phyloP scores from a whole-genome alignment of 2,329 filamentous ascomycete species.

The Fusarium agapanthi region DNA sequence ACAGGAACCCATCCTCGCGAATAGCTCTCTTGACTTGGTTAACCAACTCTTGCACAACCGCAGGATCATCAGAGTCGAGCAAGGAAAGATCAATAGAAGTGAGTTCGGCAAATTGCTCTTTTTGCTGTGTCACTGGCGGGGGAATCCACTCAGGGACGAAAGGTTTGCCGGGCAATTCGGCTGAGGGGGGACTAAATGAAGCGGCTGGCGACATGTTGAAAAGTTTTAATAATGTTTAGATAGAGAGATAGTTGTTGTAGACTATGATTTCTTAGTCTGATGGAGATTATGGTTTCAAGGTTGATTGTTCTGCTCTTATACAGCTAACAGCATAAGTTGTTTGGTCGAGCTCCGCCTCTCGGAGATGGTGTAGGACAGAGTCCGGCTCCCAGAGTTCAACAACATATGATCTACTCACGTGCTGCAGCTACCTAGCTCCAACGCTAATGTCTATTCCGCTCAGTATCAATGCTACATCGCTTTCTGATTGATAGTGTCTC shows the following conservation, averaged over 20 bases:
- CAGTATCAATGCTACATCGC: not conserved
- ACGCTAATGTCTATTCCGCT: accelerated
- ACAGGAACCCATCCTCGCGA: conserved; percentile 55
- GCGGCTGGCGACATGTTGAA: conserved; percentile 45
- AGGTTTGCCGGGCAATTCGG: conserved; percentile 52
- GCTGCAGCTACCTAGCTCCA: not conserved
- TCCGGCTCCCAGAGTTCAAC: not conserved
- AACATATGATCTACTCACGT: not conserved
- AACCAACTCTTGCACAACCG: conserved; percentile 54
- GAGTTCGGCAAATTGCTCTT: conserved; percentile 54
- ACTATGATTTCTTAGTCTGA: not conserved
- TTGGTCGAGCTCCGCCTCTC: conserved; percentile 6
- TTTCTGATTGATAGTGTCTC: not conserved
- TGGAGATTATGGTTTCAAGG: not conserved
- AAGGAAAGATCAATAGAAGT: conserved; percentile 54
- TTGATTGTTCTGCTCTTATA: conserved; percentile 14
- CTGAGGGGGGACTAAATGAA: conserved; percentile 52
- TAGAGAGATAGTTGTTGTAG: not conserved
- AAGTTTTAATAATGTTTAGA: not conserved
- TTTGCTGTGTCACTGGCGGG: conserved; percentile 55
- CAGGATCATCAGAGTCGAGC: conserved; percentile 52
- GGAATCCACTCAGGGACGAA: conserved; percentile 53
- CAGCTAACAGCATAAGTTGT: not conserved
- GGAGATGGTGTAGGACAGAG: not conserved
- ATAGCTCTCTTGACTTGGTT: conserved; percentile 54